Base-by-base conservation (phyloP, 1,139 yeast genomes). In the Saccharomyces pastorianus region DNA sequence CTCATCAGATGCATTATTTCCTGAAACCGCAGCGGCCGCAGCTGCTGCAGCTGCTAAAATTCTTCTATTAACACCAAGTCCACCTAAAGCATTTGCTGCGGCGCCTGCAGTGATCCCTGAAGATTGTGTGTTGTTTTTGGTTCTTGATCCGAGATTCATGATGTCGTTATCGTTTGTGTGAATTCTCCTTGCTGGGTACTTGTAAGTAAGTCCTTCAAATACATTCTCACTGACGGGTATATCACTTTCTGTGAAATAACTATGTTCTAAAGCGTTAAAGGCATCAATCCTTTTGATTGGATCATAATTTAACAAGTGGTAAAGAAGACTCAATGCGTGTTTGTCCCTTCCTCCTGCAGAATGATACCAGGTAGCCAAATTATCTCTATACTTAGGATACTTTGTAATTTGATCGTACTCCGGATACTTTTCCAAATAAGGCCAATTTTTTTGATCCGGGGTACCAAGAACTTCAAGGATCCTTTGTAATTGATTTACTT, bases 381-480 rank as follows among this genome's bases (percentile, higher is more conserved):
- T 86, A 17, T 85, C 79, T 7, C 88, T 84, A 63, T 81, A 86
- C 46, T 75, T 72, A 44, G 85, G 85, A 63, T 87, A 78, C 58
- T 82, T 78, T 54, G 84, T 82, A 53, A 86, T 73, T 23, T 89
- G 80, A 20, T 77, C 77, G 66, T 79, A 93, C 64, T 93, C 99
- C 0, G 99, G 99, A 65, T 89, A 90, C 59, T 84, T 84, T 50
- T 77, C 75, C 47, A 93, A 71, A 27, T 85, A 76, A 0, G 93
- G 87, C 99, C 99, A 93, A 48, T 74, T 78, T 25, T 82, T 80
- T 3, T 76, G 68, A 2, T 81, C 81, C 0, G 99, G 99, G 0
- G 95, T 82, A 0, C 99, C 99, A 60, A 93, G 72, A 17, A 93
- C 85, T 68, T 93, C 98, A 32, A 93, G 76, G 28, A 93, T 91